Evolutionary conservation across 75 land plant species (phyloP), one percentile per base, ranked within the genome.

Genomic region (Isoetes taiwanensis): DNA sequence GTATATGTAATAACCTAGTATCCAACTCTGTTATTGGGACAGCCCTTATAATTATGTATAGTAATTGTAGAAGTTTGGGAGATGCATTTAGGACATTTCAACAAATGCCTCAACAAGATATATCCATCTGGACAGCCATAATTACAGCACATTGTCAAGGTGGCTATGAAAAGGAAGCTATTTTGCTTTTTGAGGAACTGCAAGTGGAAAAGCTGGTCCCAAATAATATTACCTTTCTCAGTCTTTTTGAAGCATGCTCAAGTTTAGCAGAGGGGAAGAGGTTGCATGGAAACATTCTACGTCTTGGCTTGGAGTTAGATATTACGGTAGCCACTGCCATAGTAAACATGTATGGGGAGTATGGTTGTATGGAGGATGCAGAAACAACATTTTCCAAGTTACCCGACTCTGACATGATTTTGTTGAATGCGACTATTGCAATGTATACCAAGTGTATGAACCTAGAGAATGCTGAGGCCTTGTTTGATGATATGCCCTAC

Each of bases 121-220:
- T 78, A 34, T 70, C 78, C 34, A 76, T 83, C 32, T 84, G 88
- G 88, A 84, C 83, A 11, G 24, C 76, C 0, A 55, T 70, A 32
- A 64, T 84, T 29, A 61, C 70, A 31, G 78, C 78, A 20, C 72
- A 74, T 58, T 61, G 57, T 6, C 76, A 78, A 25, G 62, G 75
- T 61, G 71, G 63, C 29, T 32, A 64, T 28, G 55, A 72, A 2
- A 54, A 50, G 4, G 62, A 43, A 43, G 80, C 78, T 8, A 35
- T 77, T 21, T 28, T 35, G 32, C 32, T 74, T 8, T 80, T 84
- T 56, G 3, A 33, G 23, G 59, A 69, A 3, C 79, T 84, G 88
- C 70, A 80, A 41, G 32, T 21, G 2, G 72, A 66, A 4, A 54
- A 48, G 28, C 48, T 60, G 14, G 41, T 65, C 28, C 80, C 80